Evolutionary conservation across 2,329 filamentous ascomycete genomes (phyloP), one percentile per base, ranked within the genome.

Genomic region (Sporothrix inflata): DNA sequence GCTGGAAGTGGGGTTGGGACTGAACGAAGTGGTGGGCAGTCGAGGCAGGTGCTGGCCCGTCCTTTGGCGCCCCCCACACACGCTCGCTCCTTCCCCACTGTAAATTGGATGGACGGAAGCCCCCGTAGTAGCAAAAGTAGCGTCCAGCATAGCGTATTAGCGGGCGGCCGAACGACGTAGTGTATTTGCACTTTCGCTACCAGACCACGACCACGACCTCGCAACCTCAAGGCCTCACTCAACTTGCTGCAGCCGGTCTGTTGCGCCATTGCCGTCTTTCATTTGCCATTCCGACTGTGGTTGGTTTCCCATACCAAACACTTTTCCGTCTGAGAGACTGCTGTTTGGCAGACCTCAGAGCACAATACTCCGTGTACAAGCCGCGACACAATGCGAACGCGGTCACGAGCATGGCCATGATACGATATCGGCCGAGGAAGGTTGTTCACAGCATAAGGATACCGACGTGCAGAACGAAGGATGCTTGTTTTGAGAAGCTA

Each of bases 51-150:
- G 34, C 57, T 61, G 53, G 53, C 7, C 53, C 14, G 53, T 34
- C 30, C n/a, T 42, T 7, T 63, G 30, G 30, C 19, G 34, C 14
- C 55, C 55, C 34, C 55, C 55, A 60, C 55, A 38, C 55, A 11
- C 55, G 12, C 51, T 12, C 24, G 12, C 34, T 61, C 40, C 30
- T 61, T 61, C 30, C 34, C 55, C 30, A 61, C 55, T 38, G 34
- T 40, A n/a, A 61, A 60, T 21, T 4, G 34, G 30, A 40, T 61
- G 55, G 21, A 21, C 60, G 60, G 60, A 45, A 45, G 38, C 60
- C 60, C n/a, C 60, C 60, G 60, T 42, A 55, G 24, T 34, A 34
- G 30, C n/a, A 21, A 21, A 53, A 24, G 60, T 65, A 65, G 38
- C 60, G 38, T 4, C 38, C 60, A 8, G n/a, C 60, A 21, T 27